phyloP scores from a whole-genome alignment of 352 stramenopile species.

The Peronospora destructor region DNA sequence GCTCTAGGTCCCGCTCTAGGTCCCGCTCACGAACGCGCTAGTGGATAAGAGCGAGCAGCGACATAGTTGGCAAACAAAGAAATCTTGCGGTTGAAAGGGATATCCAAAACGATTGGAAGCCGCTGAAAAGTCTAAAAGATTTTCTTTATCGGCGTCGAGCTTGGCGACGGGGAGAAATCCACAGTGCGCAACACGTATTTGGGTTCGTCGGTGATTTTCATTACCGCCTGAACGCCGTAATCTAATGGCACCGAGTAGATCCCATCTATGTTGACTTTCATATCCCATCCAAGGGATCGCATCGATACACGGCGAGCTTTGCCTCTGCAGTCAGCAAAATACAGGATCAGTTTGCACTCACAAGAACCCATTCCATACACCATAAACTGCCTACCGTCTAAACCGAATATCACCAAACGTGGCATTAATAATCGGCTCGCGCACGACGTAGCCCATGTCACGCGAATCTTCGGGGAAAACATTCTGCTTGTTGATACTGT shows the following conservation, averaged over 20 bases:
- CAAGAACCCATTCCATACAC: not conserved
- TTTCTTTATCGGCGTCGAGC: slow-evolving; percentile 22
- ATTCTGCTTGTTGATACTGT: slow-evolving; percentile 82
- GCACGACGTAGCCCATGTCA: slow-evolving; percentile 83
- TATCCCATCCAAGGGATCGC: slow-evolving; percentile 85
- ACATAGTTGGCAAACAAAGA: not conserved
- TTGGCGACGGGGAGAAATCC: slow-evolving; percentile 46
- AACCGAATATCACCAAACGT: slow-evolving; percentile 87
- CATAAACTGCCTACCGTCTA: slow-evolving; percentile 43
- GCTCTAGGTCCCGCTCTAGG: slow-evolving; percentile 30
- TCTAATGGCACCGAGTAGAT: slow-evolving; percentile 84
- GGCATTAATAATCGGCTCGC: slow-evolving; percentile 86
- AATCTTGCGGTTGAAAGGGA: slow-evolving; percentile 8
- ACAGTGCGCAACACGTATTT: slow-evolving; percentile 84
- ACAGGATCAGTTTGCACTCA: slow-evolving; percentile 3
- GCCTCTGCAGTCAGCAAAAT: slow-evolving; percentile 36
- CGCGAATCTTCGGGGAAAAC: slow-evolving; percentile 77
- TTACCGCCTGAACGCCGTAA: slow-evolving; percentile 86
- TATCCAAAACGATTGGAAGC: slow-evolving; percentile 23
- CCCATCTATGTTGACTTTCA: slow-evolving; percentile 83
- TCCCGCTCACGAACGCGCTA: slow-evolving; percentile 28
- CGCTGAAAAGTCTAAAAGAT: slow-evolving; percentile 28
- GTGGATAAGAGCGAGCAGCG: not conserved
- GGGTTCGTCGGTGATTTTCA: slow-evolving; percentile 84
- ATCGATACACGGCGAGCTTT: slow-evolving; percentile 81